These are phyloP conservation scores for Cyclotella baltica DNA, from an alignment of 108 stramenopile genomes.

Conservation along the genomic window DNA sequence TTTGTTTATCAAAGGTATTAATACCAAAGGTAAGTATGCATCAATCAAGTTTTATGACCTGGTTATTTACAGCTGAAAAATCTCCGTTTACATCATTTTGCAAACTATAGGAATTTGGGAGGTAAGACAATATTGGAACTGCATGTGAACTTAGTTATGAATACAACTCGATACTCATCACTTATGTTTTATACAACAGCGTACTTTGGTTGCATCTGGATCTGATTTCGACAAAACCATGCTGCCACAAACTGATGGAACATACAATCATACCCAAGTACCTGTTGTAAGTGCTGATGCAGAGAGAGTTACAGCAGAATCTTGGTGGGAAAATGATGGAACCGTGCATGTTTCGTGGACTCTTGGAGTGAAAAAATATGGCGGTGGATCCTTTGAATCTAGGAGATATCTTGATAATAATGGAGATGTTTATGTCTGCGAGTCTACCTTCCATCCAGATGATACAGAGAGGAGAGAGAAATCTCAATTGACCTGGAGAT, in stretches of 20 bases:
- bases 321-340: slow-evolving; percentile 83
- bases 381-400: slow-evolving; percentile 78
- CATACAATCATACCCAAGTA: slow-evolving; percentile 31
- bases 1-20: slow-evolving; percentile 20
- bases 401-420: slow-evolving; percentile 67
- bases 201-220: slow-evolving; percentile 70
- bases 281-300: slow-evolving; percentile 69
- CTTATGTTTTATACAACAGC: slow-evolving; percentile 53
- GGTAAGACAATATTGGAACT: neutral
- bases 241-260: slow-evolving; percentile 28
- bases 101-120: slow-evolving; percentile 19
- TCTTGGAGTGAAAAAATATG: slow-evolving; percentile 73
- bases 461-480: slow-evolving; percentile 40
- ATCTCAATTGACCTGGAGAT: slow-evolving; percentile 42
- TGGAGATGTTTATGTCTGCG: slow-evolving; percentile 66
- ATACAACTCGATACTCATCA: no score
- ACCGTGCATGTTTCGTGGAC: slow-evolving; percentile 76
- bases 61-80: neutral
- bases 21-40: slow-evolving; percentile 11
- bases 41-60: no score
- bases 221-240: slow-evolving; percentile 38
- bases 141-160: no score
- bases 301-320: slow-evolving; percentile 70
- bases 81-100: neutral
- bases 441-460: slow-evolving; percentile 75